Evolutionary conservation across 768 basidiomycete genomes (phyloP), one percentile per base, ranked within the genome.

Genomic region (Hemileccinum rubropunctum): DNA sequence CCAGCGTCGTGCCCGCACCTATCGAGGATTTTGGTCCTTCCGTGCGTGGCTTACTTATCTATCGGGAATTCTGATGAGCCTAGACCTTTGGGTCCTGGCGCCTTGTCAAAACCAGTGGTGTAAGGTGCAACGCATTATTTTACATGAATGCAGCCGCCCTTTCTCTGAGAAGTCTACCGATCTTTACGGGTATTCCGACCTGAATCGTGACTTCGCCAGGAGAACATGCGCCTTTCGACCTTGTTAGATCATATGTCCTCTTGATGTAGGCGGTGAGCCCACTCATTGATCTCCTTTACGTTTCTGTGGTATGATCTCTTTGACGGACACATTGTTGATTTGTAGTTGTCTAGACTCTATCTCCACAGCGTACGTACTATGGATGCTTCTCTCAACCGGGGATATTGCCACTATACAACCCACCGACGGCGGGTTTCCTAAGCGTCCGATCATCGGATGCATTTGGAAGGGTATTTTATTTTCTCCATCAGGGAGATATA

Each of bases 311-410:
- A 44, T 40, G 15, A 47, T 42, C 33, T 41, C 11, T 33, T 17
- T 17, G 39, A 37, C 35, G 37, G 49, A 51, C 34, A 36, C 45
- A 47, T 45, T 48, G 42, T 21, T 46, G 28, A 55, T 48, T 38
- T 49, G 48, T 44, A 50, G 30, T 43, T 40, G 36, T 28, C 45
- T n/a, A 17, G 50, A 35, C 50, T 43, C 50, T 48, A 52, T 53
- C 51, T 61, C 51, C 56, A 56, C 44, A 52, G 14, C n/a, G 46
- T 61, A 54, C 56, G 62, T 58, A 58, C 38, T 50, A 13, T 21
- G 12, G 17, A 12, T 12, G 30, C 52, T 50, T 57, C 58, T 52
- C 37, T 48, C 20, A 10, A 45, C 50, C 52, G 58, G 51, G 40
- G 20, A 45, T 46, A 48, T 38, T 42, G 47, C 40, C 45, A 42